A percentile compares a stretch with the other conserved stretches of the same genome.
phyloP scores from a whole-genome alignment of 768 basidiomycete genomes.

The Glaciozyma antarctica region DNA sequence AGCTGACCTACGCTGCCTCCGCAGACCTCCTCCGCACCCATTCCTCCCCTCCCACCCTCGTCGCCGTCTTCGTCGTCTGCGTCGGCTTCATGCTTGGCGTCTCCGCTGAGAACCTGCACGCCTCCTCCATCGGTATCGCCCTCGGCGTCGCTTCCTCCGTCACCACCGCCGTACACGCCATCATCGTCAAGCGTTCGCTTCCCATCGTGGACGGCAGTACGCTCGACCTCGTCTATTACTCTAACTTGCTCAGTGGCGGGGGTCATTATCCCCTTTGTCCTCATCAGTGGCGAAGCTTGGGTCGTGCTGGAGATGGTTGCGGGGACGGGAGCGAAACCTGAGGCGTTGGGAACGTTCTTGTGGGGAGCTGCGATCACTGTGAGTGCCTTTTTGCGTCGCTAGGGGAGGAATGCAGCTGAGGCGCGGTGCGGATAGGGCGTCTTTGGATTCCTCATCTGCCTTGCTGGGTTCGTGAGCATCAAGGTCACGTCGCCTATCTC shows the following conservation, averaged over 20 bases:
- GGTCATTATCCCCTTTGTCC: constrained; percentile 60
- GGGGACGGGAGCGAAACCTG: constrained; percentile 36
- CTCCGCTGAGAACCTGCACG: constrained; percentile 25
- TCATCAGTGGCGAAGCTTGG: constrained; percentile 66
- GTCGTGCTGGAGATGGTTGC: constrained; percentile 56
- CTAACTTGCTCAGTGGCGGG: constrained; percentile 70
- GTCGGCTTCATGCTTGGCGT: constrained; percentile 68
- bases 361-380: constrained; percentile 36
- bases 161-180: constrained; percentile 83
- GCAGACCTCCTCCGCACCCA: constrained; percentile 54
- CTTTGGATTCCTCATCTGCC: constrained; percentile 86
- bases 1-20: no score
- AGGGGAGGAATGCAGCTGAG: not conserved
- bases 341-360: constrained; percentile 34
- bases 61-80: constrained; percentile 72
- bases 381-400: not conserved
- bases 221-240: constrained; percentile 81
- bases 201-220: constrained; percentile 72
- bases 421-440: constrained; percentile 50
- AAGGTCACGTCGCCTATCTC: constrained; percentile 96
- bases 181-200: constrained; percentile 83
- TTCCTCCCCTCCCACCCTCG: constrained; percentile 64
- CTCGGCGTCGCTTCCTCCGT: constrained; percentile 77
- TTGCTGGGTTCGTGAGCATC: constrained; percentile 85
- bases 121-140: constrained; percentile 61